Evolutionary conservation across 2,329 filamentous ascomycete species (phyloP), one percentile per base, ranked within the genome.

Genomic region (Nemania abortiva): DNA sequence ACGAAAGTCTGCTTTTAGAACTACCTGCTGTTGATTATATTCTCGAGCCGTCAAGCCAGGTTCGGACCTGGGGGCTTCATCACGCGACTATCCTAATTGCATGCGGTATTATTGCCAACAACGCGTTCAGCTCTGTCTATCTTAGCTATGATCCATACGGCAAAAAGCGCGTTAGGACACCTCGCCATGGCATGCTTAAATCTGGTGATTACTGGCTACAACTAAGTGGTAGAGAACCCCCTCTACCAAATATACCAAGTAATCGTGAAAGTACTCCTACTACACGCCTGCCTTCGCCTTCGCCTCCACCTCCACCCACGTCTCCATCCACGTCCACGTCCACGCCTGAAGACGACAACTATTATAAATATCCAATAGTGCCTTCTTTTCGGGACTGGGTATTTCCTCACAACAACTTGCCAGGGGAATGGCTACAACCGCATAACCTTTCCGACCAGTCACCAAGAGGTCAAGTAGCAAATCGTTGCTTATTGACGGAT

Each of bases 401-500:
- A 45, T 45, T 45, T 45, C 42, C 42, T 11, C 42, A 45, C 15
- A 11, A 22, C 58, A 53, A 42, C 29, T 62, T 57, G 9, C 55
- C 37, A 3, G 22, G 6, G 4, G 37, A 57, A 29, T 57, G 37
- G 55, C 37, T 18, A 45, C 37, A 57, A 45, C 37, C 15, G 22
- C 22, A 57, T 57, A 29, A 29, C 10, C 55, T 22, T 13, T 6
- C 37, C 7, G 5, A 47, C 13, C 37, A 27, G 39, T 11, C 39
- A 42, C 39, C 11, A 42, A 18, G 3, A 42, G 3, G 11, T 24
- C 45, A 49, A 39, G 1, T 22, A 45, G 29, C 37, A 29, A 11
- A 24, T 29, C 37, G 55, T 22, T 57, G 55, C 37, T n/a, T 57
- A 9, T 29, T 57, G 10, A 57, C 37, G 37, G 37, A 29, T 57